Evolutionary conservation across 257 asterid species (phyloP).

Genomic region (Scutellaria galericulata): DNA sequence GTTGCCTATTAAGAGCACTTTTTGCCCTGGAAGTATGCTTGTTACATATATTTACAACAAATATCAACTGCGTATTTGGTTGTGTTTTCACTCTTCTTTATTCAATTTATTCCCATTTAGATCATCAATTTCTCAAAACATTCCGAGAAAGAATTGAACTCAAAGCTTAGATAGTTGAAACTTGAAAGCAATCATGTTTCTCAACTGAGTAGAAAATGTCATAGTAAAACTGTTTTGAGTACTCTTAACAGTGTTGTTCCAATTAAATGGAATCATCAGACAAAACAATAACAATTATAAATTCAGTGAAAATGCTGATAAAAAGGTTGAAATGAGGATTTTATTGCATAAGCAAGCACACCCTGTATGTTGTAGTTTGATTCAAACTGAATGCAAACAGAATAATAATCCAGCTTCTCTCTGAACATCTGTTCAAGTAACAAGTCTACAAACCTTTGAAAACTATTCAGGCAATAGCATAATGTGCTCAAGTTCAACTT

Average conservation of each 20-base stretch:
- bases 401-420: not conserved
- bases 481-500: slow-evolving; percentile 19
- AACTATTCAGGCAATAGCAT: slow-evolving; percentile 1
- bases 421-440: not conserved
- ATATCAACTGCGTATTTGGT: too few relatives aligned
- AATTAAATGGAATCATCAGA: too few relatives aligned
- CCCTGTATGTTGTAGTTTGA: not conserved
- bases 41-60: too few relatives aligned
- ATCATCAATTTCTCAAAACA: not conserved
- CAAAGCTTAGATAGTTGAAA: not conserved
- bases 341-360: not conserved
- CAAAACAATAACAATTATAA: too few relatives aligned
- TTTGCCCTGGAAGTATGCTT: not conserved
- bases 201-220: too few relatives aligned
- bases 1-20: not conserved
- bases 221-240: too few relatives aligned
- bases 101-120: too few relatives aligned
- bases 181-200: too few relatives aligned
- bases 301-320: too few relatives aligned
- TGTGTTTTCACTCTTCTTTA: not conserved
- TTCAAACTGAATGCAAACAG: too few relatives aligned
- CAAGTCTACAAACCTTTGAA: not conserved
- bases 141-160: not conserved
- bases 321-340: too few relatives aligned
- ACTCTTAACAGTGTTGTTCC: too few relatives aligned